A percentile compares a stretch with the other conserved stretches of the same genome.
phyloP scores from a whole-genome alignment of 1,284 basidiomycete genomes.

The Malassezia sympodialis region DNA sequence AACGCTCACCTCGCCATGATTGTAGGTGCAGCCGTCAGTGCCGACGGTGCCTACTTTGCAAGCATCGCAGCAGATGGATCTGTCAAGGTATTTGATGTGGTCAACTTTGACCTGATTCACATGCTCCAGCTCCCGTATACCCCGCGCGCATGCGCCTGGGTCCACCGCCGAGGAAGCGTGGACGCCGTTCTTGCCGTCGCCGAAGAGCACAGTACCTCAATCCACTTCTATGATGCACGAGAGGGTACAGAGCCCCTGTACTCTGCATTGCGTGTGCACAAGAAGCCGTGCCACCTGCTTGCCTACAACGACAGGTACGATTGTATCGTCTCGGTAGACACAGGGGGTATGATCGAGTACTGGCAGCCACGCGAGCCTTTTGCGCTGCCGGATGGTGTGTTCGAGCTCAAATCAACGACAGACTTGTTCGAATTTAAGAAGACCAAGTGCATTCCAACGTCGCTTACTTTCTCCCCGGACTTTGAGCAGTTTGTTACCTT shows the following conservation, averaged over 20 bases:
- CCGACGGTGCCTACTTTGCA: conserved; percentile 84
- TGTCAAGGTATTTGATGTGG: conserved; percentile 90
- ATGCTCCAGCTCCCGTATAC: conserved; percentile 79
- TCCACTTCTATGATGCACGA: conserved; percentile 84
- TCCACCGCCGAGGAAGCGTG: conserved; percentile 63
- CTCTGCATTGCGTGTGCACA: conserved; percentile 66
- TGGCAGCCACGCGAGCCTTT: conserved; percentile 85
- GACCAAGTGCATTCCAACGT: conserved; percentile 71
- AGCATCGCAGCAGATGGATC: conserved; percentile 53
- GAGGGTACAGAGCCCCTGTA: conserved; percentile 69
- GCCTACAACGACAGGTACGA: conserved; percentile 83
- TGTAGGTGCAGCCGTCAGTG: conserved; percentile 70
- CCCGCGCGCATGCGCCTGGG: conserved; percentile 53
- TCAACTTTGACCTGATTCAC: conserved; percentile 99
- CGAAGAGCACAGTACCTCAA: conserved; percentile 63
- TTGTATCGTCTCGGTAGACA: conserved; percentile 85
- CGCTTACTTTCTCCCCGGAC: conserved; percentile 79
- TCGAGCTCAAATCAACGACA: conserved; percentile 81
- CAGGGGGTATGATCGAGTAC: conserved; percentile 89
- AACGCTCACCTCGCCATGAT: conserved; percentile 78
- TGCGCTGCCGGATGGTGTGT: conserved; percentile 62
- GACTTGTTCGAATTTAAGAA: conserved; percentile 98
- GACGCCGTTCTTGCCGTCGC: conserved; percentile 72
- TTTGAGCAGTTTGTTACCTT: conserved; percentile 79
- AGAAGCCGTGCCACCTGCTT: conserved; percentile 80